Evolutionary conservation across 805 yeast genomes (phyloP), one percentile per base, ranked within the genome.

Genomic region (Cyberlindnera maritima): DNA sequence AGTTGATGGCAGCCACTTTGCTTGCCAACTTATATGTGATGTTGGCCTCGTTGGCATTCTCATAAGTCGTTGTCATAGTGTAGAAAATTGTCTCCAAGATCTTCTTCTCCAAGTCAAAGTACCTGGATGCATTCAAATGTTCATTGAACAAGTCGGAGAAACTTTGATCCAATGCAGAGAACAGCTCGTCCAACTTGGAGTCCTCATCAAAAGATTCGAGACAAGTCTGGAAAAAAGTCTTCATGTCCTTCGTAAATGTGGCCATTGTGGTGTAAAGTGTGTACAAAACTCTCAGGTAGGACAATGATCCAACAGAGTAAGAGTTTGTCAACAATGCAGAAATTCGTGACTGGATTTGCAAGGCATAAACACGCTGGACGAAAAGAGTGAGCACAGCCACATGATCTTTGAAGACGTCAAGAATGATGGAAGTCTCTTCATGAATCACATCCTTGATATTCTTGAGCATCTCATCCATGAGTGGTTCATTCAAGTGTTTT

Each of bases 241-340:
- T 83, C 54, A 91, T 68, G 47, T 80, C 81, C 46, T 77, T 79
- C 1, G 87, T 81, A 55, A 85, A 77, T 40, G 74, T 77, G 13
- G 80, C 77, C 10, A 85, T 70, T 32, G 77, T 66, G 0, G 75
- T 72, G 59, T 81, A 84, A n/a, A 85, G 69, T 2, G 82, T 71
- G 64, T 88, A 87, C 29, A 92, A 66, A 1, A 84, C 75, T 58
- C 98, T 75, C 2, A 90, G 81, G 60, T 85, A 88, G 0, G 96
- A 85, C 43, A 90, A 67, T 2, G 81, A 72, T 20, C 88, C 79
- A 7, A 78, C 69, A 2, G 85, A 74, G 40, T 78, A 75, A 0
- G 96, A 83, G 46, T 75, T 78, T 42, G 76, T 80, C 28, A 90
- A 65, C 28, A 87, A 68, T 1, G 76, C 66, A 50, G 80, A 81